Evolutionary conservation across 2,329 filamentous ascomycete species (phyloP).

Genomic region (Diaporthe eres): DNA sequence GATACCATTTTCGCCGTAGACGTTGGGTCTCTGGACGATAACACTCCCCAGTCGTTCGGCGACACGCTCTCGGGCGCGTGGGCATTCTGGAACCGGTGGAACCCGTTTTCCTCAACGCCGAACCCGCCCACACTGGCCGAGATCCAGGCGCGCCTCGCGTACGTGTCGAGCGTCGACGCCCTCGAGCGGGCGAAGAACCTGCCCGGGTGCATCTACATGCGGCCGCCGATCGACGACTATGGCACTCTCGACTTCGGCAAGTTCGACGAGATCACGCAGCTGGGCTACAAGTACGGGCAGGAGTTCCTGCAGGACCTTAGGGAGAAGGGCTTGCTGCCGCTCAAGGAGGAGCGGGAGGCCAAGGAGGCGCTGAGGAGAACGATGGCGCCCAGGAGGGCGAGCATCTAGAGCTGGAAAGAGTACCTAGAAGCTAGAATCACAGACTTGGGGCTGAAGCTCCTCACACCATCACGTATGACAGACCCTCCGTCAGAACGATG

Average conservation of each 20-base stretch:
- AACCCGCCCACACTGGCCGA: constrained; percentile 96
- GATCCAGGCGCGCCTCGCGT: constrained; percentile 94
- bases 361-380: constrained; percentile 83
- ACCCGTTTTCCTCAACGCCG: constrained; percentile 88
- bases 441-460: not conserved
- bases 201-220: constrained; percentile 94
- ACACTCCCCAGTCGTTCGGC: constrained; percentile 91
- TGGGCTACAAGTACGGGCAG: constrained; percentile 89
- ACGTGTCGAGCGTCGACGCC: constrained; percentile 94
- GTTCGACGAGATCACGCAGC: constrained; percentile 95
- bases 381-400: constrained; percentile 84
- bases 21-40: constrained; percentile 92
- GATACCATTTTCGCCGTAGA: constrained; percentile 97
- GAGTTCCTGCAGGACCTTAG: constrained; percentile 83
- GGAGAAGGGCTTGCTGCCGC: constrained; percentile 81
- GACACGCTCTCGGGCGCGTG: constrained; percentile 96
- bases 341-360: constrained; percentile 80
- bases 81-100: constrained; percentile 97
- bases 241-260: constrained; percentile 97
- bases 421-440: not conserved
- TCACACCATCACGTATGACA: no score
- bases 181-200: constrained; percentile 93
- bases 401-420: constrained; percentile 67
- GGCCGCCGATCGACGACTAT: constrained; percentile 92
- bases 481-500: not conserved